Percentiles rank a stretch among this genome's conserved stretches.
Evolutionary conservation across 352 stramenopile genomes (phyloP).

Genomic region (Phytophthora podocarpi): DNA sequence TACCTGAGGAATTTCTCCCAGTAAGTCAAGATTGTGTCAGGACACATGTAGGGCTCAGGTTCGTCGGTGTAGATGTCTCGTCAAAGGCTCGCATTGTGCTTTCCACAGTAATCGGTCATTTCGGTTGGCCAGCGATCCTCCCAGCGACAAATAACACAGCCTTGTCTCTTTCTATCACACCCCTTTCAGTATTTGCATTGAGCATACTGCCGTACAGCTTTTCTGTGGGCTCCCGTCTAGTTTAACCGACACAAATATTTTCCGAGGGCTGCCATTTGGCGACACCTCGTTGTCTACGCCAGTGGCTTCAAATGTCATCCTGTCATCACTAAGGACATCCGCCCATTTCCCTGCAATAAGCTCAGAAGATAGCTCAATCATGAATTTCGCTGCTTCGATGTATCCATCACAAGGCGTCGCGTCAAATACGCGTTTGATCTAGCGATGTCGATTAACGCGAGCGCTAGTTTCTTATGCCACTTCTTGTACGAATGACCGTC

Average conservation of each 20-base stretch:
- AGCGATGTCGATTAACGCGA: constrained; percentile 6
- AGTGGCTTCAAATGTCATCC: no score
- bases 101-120: neutral
- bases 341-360: neutral
- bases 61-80: constrained; percentile 2
- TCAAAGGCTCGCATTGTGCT: constrained; percentile 24
- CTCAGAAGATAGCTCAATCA: neutral
- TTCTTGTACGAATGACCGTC: constrained; percentile 34
- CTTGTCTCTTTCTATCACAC: neutral
- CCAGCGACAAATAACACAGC: constrained; percentile 20
- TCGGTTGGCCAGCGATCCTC: no score
- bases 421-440: constrained; percentile 11
- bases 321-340: constrained; percentile 1
- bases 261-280: no score
- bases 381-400: neutral
- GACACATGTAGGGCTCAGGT: constrained; percentile 7
- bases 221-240: no score
- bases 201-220: neutral
- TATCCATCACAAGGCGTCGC: neutral
- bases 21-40: constrained; percentile 11
- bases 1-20: constrained; percentile 29
- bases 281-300: no score
- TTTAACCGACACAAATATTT: no score
- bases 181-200: neutral
- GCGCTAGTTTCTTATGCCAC: constrained; percentile 35